Evolutionary conservation across 106 monocot species (phyloP).

Genomic region (Cymbidium sinense): DNA sequence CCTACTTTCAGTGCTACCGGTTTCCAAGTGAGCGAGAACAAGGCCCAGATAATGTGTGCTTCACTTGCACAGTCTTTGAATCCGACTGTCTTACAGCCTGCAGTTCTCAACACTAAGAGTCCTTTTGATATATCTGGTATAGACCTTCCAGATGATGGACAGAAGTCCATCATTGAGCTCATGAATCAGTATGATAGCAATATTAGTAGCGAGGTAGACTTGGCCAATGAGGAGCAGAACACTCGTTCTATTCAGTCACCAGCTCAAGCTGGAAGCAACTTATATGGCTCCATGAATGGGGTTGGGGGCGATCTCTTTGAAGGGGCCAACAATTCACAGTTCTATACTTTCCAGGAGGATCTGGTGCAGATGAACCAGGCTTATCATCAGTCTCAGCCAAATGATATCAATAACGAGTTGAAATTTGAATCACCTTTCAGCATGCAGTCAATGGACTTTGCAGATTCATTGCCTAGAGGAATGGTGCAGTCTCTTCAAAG

Average conservation of each 20-base stretch:
- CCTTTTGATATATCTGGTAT: slow-evolving; percentile 20
- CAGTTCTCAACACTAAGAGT: slow-evolving; percentile 12
- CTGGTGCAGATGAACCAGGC: background rate
- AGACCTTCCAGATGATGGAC: slow-evolving; percentile 48
- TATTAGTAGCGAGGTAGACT: background rate
- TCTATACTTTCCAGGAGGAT: slow-evolving; percentile 9
- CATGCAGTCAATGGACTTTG: background rate
- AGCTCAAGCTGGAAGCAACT: background rate
- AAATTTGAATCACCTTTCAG: background rate
- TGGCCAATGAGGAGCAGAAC: background rate
- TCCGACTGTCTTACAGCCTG: background rate
- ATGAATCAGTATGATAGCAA: slow-evolving; percentile 59
- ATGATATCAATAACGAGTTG: background rate
- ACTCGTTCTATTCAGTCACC: background rate
- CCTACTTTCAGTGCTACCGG: background rate
- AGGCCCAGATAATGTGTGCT: slow-evolving; percentile 33
- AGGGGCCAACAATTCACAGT: background rate
- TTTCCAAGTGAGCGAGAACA: slow-evolving; percentile 30
- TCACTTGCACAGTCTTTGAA: slow-evolving; percentile 16
- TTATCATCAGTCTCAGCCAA: background rate
- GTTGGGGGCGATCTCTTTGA: background rate
- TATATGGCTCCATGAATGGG: background rate
- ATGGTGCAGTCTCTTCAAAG: slow-evolving; percentile 1
- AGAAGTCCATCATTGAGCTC: slow-evolving; percentile 53
- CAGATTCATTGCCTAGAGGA: slow-evolving; percentile 3